Percentiles rank a stretch among this genome's conserved stretches.
Conservation (phyloP, 192 early-diverging fungal genomes). For the Coemansia sp. region DNA sequence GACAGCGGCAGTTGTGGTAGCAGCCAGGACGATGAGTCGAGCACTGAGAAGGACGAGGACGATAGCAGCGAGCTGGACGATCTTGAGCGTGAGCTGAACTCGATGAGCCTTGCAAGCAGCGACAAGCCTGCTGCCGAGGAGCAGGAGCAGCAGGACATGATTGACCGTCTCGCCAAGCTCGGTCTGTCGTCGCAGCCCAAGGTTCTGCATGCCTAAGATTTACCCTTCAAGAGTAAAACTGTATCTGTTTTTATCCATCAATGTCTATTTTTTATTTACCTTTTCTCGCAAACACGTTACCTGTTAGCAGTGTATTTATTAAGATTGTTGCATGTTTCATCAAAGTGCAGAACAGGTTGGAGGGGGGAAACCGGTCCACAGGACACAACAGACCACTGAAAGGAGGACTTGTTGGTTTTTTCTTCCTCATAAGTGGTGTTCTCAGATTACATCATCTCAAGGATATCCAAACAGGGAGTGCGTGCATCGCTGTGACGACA, state of each 20-base stretch:
- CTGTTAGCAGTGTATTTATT: no score
- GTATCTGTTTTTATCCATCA: not conserved
- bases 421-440: no score
- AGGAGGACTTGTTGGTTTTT: no score
- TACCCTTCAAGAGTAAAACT: no score
- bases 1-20: not conserved
- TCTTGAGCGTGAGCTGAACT: constrained; percentile 46
- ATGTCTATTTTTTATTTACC: constrained; percentile 1
- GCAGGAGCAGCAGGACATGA: constrained; percentile 27
- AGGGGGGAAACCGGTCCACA: no score
- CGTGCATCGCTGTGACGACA: not conserved
- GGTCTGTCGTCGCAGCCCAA: constrained; percentile 25
- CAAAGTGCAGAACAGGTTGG: not conserved
- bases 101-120: constrained; percentile 24
- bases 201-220: not conserved
- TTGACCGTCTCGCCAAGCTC: constrained; percentile 39
- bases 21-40: constrained; percentile 8
- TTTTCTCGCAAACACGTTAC: not conserved
- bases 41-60: not conserved
- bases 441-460: no score
- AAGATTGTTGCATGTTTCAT: not conserved
- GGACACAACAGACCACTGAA: no score
- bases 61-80: constrained; percentile 33
- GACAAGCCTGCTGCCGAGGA: constrained; percentile 12
- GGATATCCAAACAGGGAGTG: no score